Conservation (phyloP, 257 asterid species). For the Cynanchum wilfordii region DNA sequence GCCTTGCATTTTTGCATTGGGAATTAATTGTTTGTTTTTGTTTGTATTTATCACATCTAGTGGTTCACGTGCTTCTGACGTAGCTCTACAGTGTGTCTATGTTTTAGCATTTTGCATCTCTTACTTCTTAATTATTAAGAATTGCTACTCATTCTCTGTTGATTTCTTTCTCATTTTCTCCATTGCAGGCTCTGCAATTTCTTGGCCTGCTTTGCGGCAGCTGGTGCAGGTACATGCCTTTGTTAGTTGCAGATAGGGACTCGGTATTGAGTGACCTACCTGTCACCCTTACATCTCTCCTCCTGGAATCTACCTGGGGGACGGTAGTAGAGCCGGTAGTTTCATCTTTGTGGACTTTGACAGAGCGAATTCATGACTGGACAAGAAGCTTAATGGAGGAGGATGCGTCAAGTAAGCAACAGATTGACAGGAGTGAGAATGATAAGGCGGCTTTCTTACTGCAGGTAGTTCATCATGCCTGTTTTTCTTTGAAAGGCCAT, state of each 20-base stretch:
- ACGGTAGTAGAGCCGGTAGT: conserved; percentile 57
- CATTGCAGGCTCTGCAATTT: conserved; percentile 63
- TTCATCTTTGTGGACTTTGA: conserved; percentile 44
- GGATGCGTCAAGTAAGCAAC: conserved; percentile 25
- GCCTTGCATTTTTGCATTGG: not conserved
- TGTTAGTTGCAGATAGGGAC: conserved; percentile 44
- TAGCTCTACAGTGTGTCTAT: not conserved
- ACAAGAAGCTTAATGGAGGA: conserved; percentile 18
- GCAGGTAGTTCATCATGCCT: conserved; percentile 53
- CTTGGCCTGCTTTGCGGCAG: conserved; percentile 77
- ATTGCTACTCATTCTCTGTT: not conserved
- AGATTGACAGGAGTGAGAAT: conserved; percentile 48
- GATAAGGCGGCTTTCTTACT: conserved; percentile 39
- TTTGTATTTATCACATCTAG: not conserved
- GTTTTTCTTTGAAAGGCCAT: conserved; percentile 50
- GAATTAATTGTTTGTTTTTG: not conserved
- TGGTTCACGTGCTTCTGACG: not conserved
- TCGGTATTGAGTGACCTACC: conserved; percentile 77
- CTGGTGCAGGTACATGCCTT: conserved; percentile 69
- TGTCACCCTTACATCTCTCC: conserved; percentile 58
- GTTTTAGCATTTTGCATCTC: not conserved
- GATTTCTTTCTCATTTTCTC: conserved; percentile 4
- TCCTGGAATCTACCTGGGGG: conserved; percentile 42
- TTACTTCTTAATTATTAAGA: not conserved
- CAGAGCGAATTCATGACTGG: conserved; percentile 58